Evolutionary conservation across 140 eudicot species (phyloP).

Genomic region (Bidens hawaiensis): DNA sequence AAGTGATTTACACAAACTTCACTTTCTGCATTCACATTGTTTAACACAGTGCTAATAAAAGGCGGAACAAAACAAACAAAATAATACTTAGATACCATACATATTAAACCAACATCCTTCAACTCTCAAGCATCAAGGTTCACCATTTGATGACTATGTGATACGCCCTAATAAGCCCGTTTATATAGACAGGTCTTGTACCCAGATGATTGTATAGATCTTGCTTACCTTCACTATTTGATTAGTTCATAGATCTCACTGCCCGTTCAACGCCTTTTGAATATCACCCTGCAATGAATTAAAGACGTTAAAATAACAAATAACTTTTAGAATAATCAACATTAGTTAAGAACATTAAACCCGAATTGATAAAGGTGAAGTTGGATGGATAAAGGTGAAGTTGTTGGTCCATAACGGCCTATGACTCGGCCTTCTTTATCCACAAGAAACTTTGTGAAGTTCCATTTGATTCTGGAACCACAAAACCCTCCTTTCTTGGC

Average conservation of each 20-base stretch:
- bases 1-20: not conserved
- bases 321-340: not conserved
- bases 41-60: not conserved
- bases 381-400: slow-evolving; percentile 50
- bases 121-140: slow-evolving; percentile 1
- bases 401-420: slow-evolving; percentile 62
- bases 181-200: not conserved
- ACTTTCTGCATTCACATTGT: not conserved
- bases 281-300: slow-evolving; percentile 32
- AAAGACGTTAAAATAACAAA: not conserved
- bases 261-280: slow-evolving; percentile 25
- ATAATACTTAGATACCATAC: not conserved
- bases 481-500: slow-evolving; percentile 56
- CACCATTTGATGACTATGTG: not conserved
- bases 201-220: not conserved
- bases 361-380: not conserved
- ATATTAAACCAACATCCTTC: slow-evolving; percentile 3
- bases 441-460: slow-evolving; percentile 89
- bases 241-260: slow-evolving; percentile 2
- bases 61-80: not conserved
- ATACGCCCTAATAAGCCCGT: not conserved
- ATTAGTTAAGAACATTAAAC: not conserved
- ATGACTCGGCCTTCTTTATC: slow-evolving; percentile 75
- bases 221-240: not conserved
- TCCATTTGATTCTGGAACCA: slow-evolving; percentile 83